phyloP scores from a whole-genome alignment of 176 grass and related monocot genomes.

The Musa acuminata region DNA sequence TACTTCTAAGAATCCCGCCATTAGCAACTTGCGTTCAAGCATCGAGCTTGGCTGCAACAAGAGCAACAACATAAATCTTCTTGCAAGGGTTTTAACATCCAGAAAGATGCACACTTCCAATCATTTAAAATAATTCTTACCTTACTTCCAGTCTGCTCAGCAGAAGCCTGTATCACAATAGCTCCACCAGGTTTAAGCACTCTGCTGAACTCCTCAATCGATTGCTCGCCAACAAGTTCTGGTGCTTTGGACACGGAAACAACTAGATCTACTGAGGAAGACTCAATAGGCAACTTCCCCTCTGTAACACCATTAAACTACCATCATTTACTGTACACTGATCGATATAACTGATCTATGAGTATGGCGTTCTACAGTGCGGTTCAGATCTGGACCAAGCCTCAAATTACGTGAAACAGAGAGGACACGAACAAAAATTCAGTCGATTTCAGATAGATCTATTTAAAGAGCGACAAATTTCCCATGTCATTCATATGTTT shows the following conservation, averaged over 20 bases:
- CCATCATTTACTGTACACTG: not conserved
- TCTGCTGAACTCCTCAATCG: slow-evolving; percentile 49
- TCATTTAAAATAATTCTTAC: slow-evolving; percentile 13
- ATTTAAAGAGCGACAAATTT: not conserved
- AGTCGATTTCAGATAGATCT: too few species aligned
- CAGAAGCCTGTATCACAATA: slow-evolving; percentile 43
- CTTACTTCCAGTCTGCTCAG: slow-evolving; percentile 30
- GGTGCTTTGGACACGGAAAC: slow-evolving; percentile 35
- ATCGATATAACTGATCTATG: not conserved
- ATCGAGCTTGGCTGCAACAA: slow-evolving; percentile 35
- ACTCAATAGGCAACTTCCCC: not conserved
- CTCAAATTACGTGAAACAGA: not conserved
- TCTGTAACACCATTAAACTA: not conserved
- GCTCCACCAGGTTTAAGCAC: slow-evolving; percentile 64
- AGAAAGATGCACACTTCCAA: not conserved
- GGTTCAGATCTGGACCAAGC: not conserved
- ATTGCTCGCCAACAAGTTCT: slow-evolving; percentile 43
- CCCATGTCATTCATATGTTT: not conserved
- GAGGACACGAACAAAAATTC: not conserved
- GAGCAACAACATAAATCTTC: not conserved
- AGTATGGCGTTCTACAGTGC: not conserved
- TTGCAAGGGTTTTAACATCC: not conserved
- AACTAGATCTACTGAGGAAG: slow-evolving; percentile 43
- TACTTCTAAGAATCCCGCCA: slow-evolving; percentile 62
- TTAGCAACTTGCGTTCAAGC: slow-evolving; percentile 57